Base-by-base conservation (phyloP, 345 rosid species). In the Rubroshorea leprosula region DNA sequence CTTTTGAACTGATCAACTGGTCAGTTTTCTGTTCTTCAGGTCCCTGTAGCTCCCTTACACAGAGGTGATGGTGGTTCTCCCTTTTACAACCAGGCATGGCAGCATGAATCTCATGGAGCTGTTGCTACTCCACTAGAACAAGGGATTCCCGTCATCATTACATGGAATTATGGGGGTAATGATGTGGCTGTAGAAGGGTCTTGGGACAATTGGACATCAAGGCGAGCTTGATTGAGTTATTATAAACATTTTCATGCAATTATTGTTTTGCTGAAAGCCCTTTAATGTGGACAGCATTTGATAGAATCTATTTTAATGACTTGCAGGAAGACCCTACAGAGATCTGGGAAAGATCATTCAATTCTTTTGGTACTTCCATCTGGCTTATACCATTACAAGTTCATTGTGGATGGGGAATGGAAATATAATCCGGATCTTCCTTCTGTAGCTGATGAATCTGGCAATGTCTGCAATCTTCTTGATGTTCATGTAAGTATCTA, bases 151-250 rank as follows among this genome's bases (percentile, higher is more conserved):
- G 76, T 69, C 19, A 53, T 89, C 38, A 80, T 93, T 65, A 83
- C 87, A 47, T 93, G 99, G 99, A 84, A 68, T 66, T 75, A 75
- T 64, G 99, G 96, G 57, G 99, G 99, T 51, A 79, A 72, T 69
- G 88, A 87, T 25, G 99, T 93, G 49, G 74, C 73, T 3, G 87
- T 93, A 31, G 89, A 85, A 79, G 99, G 99, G 54, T 89, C 97
- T 35, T 87, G 97, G 99, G 97, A 93, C 73, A 82, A 79, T 47
- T 89, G 97, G 88, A 74, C 58, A 50, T 79, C 96, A 43, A 87
- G 83, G 99, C 85, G 57, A 65, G 50, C 54, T 55, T 18, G 20
- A 21, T 15, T 23, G 24, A 25, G 18, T 52, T 14, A 27, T 31
- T 48, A 17, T 46, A 38, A 35, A 22, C 24, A 19, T 54, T 45